Evolutionary conservation across 441 rosid species (phyloP).

Genomic region (Pelargonium fulgidum): DNA sequence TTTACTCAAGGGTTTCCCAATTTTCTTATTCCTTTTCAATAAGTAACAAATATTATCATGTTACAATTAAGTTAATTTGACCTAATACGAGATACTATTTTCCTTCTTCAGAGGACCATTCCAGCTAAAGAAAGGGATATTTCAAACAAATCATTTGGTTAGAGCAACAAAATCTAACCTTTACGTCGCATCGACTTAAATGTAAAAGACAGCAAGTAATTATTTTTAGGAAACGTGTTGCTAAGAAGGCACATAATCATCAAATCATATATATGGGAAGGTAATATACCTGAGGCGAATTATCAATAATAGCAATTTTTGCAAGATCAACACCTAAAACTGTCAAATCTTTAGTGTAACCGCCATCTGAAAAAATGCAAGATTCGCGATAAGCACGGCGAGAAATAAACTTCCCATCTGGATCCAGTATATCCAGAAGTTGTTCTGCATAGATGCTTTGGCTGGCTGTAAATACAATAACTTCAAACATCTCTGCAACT

Average conservation of each 20-base stretch:
- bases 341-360: constrained; percentile 87
- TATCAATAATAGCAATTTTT: constrained; percentile 73
- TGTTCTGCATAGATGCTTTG: constrained; percentile 96
- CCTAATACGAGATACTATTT: background rate
- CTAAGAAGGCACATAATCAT: background rate
- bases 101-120: background rate
- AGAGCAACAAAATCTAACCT: background rate
- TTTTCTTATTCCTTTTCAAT: constrained; percentile 59
- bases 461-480: constrained; percentile 95
- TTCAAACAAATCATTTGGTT: background rate
- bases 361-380: constrained; percentile 87
- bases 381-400: constrained; percentile 93
- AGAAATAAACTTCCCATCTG: constrained; percentile 78
- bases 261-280: background rate
- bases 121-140: background rate
- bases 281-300: constrained; percentile 81
- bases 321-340: constrained; percentile 93
- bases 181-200: background rate
- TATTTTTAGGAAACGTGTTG: background rate
- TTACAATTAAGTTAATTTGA: background rate
- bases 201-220: background rate
- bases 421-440: constrained; percentile 93
- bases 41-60: background rate
- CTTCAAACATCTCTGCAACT: constrained; percentile 74
- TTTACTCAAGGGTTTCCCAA: constrained; percentile 9